Evolutionary conservation across 805 yeast genomes (phyloP), one percentile per base, ranked within the genome.

Genomic region (Ogataea pilisensis): DNA sequence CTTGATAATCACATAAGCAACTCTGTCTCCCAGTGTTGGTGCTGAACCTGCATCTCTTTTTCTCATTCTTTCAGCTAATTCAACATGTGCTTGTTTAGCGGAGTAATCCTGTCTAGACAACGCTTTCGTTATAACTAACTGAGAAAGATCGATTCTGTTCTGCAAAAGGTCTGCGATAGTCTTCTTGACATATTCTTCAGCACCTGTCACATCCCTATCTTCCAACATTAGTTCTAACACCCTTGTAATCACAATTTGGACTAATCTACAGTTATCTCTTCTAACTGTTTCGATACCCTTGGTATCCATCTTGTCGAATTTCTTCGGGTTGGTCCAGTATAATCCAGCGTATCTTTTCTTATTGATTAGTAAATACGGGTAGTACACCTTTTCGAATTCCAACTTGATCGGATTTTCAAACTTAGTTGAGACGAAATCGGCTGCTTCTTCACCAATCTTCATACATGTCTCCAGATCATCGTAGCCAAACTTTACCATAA

Each of bases 281-380:
- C 99, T 81, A 32, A 93, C 99, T 0, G 99, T 93, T 57, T 95
- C 99, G 46, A 93, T 84, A 62, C 99, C 99, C 58, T 93, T 93
- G 26, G 97, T 91, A 61, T 93, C 99, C 89, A 93, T 83, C 65
- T 93, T 93, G 63, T 95, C 99, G 55, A 78, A 87, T 49, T 86
- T 87, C n/a, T 86, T 79, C 0, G 97, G 83, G 35, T 78, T 76
- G 0, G 99, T 93, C 99, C 99, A 93, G 58, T 82, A 91, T 33
- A 93, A 69, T 0, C 99, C 99, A 2, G 99, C 99, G 58, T 93
- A 93, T 63, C 99, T 76, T 66, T 93, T 93, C 64, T 93, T 93
- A 68, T 91, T 93, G 59, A 93, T 93, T 59, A 93, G 70, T 49
- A 93, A 68, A 58, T 93, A 93, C 2, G 99, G 99, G 63, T 78